Evolutionary conservation across 345 rosid genomes (phyloP).

Genomic region (Xanthoceras sorbifolium): DNA sequence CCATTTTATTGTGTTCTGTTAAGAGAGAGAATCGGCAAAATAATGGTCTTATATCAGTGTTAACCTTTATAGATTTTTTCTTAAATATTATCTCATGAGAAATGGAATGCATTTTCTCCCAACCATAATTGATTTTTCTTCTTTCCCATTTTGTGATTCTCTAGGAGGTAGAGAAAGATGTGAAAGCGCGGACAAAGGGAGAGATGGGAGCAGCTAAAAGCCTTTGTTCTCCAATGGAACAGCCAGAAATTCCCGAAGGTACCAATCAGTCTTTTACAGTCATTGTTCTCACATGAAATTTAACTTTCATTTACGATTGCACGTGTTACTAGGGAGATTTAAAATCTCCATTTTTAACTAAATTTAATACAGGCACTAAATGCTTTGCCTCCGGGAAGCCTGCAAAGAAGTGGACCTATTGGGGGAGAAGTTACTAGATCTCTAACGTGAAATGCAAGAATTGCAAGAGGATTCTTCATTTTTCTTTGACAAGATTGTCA

Average conservation of each 20-base stretch:
- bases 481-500: slow-evolving; percentile 9
- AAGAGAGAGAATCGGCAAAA: neutral
- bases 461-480: neutral
- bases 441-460: neutral
- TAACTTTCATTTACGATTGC: neutral
- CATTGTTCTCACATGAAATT: neutral
- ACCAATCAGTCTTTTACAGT: neutral
- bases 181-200: slow-evolving; percentile 84
- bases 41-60: no score
- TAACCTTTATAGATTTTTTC: no score
- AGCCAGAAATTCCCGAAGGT: slow-evolving; percentile 90
- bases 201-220: slow-evolving; percentile 94
- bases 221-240: slow-evolving; percentile 91
- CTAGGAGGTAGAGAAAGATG: slow-evolving; percentile 91
- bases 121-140: neutral
- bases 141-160: neutral
- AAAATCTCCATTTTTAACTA: neutral
- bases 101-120: neutral
- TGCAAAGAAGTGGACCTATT: slow-evolving; percentile 90
- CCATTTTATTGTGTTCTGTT: neutral
- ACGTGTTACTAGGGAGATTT: neutral
- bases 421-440: slow-evolving; percentile 93
- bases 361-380: slow-evolving; percentile 51
- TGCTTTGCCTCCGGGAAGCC: slow-evolving; percentile 96
- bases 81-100: neutral